Evolutionary conservation across 345 rosid genomes (phyloP).

Genomic region (Lepidium didymum): DNA sequence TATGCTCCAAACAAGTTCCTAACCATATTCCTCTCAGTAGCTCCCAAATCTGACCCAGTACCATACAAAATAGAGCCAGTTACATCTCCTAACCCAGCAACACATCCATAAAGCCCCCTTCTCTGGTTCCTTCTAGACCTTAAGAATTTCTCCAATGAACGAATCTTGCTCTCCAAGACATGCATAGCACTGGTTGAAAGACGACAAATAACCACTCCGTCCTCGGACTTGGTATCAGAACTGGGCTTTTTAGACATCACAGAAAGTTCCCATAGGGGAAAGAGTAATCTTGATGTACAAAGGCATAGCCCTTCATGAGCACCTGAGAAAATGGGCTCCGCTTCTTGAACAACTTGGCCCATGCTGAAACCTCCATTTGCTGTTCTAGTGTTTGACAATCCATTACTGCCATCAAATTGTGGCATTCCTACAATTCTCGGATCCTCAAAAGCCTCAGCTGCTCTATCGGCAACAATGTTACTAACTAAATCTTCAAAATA

Average conservation of each 20-base stretch:
- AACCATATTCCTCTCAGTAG: constrained; percentile 65
- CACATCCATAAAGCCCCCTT: constrained; percentile 94
- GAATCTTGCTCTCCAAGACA: constrained; percentile 75
- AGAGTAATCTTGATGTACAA: constrained; percentile 83
- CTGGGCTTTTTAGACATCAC: constrained; percentile 57
- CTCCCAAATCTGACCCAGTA: constrained; percentile 54
- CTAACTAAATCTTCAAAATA: constrained; percentile 68
- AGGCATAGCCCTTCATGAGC: constrained; percentile 93
- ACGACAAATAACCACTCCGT: constrained; percentile 60
- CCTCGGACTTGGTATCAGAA: constrained; percentile 41
- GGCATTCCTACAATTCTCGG: constrained; percentile 96
- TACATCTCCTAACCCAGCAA: constrained; percentile 83
- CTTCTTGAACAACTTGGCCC: constrained; percentile 99
- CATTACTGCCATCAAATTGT: constrained; percentile 79
- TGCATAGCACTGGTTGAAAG: constrained; percentile 77
- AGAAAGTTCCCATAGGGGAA: constrained; percentile 94
- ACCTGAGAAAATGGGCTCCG: constrained; percentile 91
- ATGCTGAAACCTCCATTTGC: constrained; percentile 91
- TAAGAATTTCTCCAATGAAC: constrained; percentile 77
- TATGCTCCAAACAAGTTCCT: constrained; percentile 74
- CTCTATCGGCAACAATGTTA: constrained; percentile 74
- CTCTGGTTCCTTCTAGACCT: constrained; percentile 87
- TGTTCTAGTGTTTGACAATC: constrained; percentile 71
- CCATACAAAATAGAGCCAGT: constrained; percentile 89
- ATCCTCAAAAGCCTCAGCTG: constrained; percentile 96